Base-by-base conservation (phyloP, 306 rosid genomes). In the Crotalaria pallida region DNA sequence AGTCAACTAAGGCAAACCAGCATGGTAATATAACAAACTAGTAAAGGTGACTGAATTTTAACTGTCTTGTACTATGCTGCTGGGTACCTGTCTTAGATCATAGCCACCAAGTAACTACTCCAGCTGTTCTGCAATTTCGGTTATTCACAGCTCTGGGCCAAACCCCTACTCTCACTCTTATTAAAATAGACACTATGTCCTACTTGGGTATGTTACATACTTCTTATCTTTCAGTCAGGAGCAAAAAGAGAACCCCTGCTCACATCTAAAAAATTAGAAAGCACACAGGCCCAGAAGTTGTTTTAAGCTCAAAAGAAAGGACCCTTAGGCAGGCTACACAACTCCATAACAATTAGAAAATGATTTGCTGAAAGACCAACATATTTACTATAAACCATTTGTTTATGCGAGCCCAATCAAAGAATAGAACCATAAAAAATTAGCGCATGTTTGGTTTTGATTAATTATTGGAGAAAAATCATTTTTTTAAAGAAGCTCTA, bases 351-450 rank as follows among this genome's bases (percentile, higher is more conserved):
- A 18, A 26, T 53, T 9, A 47, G 55, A 40, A 11, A 74, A 16
- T 38, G 49, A 44, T 44, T 23, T 66, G 26, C 47, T 18, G 26
- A 61, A 33, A 59, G 58, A 70, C 67, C 44, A 16, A 8, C 72
- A 36, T 48, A 57, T 23, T 12, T 38, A 45, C 24, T 47, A 41
- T 7, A 24, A 47, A 40, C 51, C 43, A 69, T 69, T 56, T 51
- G 58, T 48, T 69, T 55, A 36, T n/a, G 48, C 17, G 41, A 76
- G 23, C 15, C 70, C 49, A 65, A 43, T 65, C 56, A 71, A 58
- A 36, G 10, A 55, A 65, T 27, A 36, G 72, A 76, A 59, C 18
- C 27, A n/a, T 0, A 65, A 8, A 52, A 71, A 38, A 34, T 34
- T 34, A 29, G 34, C 6, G 34, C 34, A 29, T 34, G 9, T 36